These are phyloP conservation scores for Paecilomyces sp. DNA, from an alignment of 2,329 filamentous ascomycete species.

Conservation along the genomic window DNA sequence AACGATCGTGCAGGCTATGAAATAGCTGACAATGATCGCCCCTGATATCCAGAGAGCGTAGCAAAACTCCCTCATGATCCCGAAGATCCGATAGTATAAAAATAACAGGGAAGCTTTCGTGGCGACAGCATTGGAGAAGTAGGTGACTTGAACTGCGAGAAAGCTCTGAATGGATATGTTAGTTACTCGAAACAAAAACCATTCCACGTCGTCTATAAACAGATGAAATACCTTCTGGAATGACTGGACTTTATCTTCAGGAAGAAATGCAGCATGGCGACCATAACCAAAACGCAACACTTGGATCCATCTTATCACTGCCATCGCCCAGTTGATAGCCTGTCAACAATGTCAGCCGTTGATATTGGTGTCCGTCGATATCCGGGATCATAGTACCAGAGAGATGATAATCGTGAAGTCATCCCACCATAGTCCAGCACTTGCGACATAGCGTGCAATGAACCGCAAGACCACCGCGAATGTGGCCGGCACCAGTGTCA, in stretches of 20 bases:
- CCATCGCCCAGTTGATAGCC: slow-evolving; percentile 18
- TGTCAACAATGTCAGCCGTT: slow-evolving; percentile 1
- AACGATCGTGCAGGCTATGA: slow-evolving; percentile 13
- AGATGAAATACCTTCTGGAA: slow-evolving; percentile 14
- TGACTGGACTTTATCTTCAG: slow-evolving; percentile 5
- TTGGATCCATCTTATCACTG: slow-evolving; percentile 11
- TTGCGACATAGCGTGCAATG: slow-evolving; percentile 11
- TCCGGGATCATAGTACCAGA: slow-evolving; percentile 9
- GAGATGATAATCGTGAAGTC: slow-evolving; percentile 19
- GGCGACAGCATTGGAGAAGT: slow-evolving; percentile 16
- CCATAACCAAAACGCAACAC: slow-evolving; percentile 12
- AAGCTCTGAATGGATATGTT: slow-evolving; percentile 11
- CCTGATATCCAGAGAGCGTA: slow-evolving; percentile 11
- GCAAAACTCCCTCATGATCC: slow-evolving; percentile 15
- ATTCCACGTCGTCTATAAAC: background rate
- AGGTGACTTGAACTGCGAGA: slow-evolving; percentile 15
- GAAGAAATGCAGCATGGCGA: slow-evolving; percentile 8
- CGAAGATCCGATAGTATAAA: slow-evolving; percentile 23
- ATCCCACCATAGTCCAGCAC: slow-evolving; percentile 20
- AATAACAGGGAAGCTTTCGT: slow-evolving; percentile 19
- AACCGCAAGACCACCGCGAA: slow-evolving; percentile 15
- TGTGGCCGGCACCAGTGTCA: slow-evolving; percentile 17
- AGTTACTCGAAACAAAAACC: background rate
- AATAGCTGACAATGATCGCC: slow-evolving; percentile 12
- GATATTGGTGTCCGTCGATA: background rate